These are phyloP conservation scores for Heliamphora pulchella DNA, from an alignment of 179 eudicot species.

Conservation along the genomic window DNA sequence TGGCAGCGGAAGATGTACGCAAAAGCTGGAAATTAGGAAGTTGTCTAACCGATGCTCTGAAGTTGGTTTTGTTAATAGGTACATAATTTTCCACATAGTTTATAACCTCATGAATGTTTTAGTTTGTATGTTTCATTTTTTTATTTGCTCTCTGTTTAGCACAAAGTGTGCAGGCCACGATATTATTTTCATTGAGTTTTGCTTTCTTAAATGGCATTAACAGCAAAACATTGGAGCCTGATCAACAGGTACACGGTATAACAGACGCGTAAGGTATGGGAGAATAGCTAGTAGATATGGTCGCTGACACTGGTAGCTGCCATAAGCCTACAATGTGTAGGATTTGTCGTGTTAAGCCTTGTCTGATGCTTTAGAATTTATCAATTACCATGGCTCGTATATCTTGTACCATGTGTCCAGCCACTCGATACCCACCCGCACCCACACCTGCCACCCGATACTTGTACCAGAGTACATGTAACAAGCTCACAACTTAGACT, in stretches of 20 bases:
- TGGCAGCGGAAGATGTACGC: constrained; percentile 58
- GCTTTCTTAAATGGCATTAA: not conserved
- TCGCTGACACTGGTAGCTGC: not conserved
- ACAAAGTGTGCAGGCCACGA: not conserved
- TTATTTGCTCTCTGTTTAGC: constrained; percentile 3
- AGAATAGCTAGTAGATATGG: not conserved
- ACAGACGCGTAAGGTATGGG: not conserved
- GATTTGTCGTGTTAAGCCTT: not conserved
- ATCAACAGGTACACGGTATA: not conserved
- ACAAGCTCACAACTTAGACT: too few relatives aligned
- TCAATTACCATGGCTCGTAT: not conserved
- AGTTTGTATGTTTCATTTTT: not conserved
- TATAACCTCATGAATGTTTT: not conserved
- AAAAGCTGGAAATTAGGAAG: constrained; percentile 51
- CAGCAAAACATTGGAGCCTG: too few relatives aligned
- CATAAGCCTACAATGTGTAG: not conserved
- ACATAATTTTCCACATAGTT: constrained; percentile 17
- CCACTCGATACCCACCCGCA: too few relatives aligned
- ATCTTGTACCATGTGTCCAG: too few relatives aligned
- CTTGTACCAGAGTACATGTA: too few relatives aligned
- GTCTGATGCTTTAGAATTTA: not conserved
- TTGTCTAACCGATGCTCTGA: constrained; percentile 76
- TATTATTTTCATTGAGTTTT: constrained; percentile 2
- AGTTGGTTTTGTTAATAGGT: constrained; percentile 88
- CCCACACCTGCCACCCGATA: too few relatives aligned